A percentile compares a stretch with the other conserved stretches of the same genome.
Conservation (phyloP, 495 filamentous ascomycete genomes). For the Stereocaulon alpinum region DNA sequence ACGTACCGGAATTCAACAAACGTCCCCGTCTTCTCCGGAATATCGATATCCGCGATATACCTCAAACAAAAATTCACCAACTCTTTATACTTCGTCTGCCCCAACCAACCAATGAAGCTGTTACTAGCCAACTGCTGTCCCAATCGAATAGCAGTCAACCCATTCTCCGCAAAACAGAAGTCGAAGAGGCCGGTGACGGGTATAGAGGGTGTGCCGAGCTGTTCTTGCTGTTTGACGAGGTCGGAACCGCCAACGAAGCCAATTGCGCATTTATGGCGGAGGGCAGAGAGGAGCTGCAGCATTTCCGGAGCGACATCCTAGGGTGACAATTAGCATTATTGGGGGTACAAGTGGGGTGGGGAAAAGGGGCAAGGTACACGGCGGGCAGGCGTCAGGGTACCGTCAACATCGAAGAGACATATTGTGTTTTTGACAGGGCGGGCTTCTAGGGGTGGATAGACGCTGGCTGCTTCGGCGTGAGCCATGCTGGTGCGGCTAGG, state of each 20-base stretch:
- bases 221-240: conserved; percentile 88
- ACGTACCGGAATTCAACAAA: conserved; percentile 81
- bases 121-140: conserved; percentile 60
- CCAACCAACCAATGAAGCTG: conserved; percentile 86
- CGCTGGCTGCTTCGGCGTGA: conserved; percentile 35
- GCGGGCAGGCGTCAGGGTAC: conserved; percentile 71
- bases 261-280: conserved; percentile 84
- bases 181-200: conserved; percentile 78
- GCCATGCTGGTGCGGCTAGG: conserved; percentile 24
- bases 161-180: conserved; percentile 94
- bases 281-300: conserved; percentile 62
- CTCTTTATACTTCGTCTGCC: conserved; percentile 84
- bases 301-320: conserved; percentile 67
- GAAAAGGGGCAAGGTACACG: conserved; percentile 36
- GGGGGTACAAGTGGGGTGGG: neutral
- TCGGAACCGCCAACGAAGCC: conserved; percentile 85
- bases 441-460: conserved; percentile 65
- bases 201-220: conserved; percentile 57
- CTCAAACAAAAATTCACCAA: conserved; percentile 77
- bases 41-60: conserved; percentile 80
- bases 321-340: conserved; percentile 12
- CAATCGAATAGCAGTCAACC: conserved; percentile 77
- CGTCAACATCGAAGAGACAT: conserved; percentile 88
- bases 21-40: conserved; percentile 82
- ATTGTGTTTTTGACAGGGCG: conserved; percentile 85